Percentiles rank a stretch among this genome's conserved stretches.
Conservation (phyloP, 441 rosid genomes). For the Pelargonium australe region DNA sequence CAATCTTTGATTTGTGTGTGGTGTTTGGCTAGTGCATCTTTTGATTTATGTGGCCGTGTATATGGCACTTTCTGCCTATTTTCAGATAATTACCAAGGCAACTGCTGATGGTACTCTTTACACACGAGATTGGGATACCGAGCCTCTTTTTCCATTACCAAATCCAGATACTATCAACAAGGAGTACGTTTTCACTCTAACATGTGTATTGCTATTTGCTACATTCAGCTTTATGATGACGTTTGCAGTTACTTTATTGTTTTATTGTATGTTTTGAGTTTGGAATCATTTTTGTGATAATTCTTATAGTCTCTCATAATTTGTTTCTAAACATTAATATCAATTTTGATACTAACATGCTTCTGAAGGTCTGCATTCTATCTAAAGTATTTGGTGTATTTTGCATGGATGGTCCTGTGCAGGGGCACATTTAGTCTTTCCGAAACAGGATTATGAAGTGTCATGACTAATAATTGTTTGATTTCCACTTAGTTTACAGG, state of each 20-base stretch:
- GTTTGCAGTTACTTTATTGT: slow-evolving; percentile 6
- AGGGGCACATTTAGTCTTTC: background rate
- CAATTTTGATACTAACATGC: background rate
- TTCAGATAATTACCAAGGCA: slow-evolving; percentile 74
- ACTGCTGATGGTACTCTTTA: slow-evolving; percentile 64
- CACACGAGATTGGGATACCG: slow-evolving; percentile 86
- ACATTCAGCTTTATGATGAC: slow-evolving; percentile 7
- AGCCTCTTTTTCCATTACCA: slow-evolving; percentile 75
- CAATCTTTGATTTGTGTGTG: no score
- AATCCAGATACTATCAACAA: slow-evolving; percentile 33
- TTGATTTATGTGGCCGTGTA: no score
- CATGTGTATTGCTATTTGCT: slow-evolving; percentile 18
- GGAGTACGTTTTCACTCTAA: slow-evolving; percentile 42
- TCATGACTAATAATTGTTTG: background rate
- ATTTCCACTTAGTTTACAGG: background rate
- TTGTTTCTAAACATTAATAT: no score
- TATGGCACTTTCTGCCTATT: slow-evolving; percentile 4
- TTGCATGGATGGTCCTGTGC: background rate
- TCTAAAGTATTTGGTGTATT: no score
- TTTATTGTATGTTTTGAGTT: slow-evolving; percentile 15
- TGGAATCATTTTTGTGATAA: slow-evolving; percentile 13
- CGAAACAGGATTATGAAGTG: background rate
- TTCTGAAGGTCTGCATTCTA: no score
- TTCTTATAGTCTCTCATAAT: background rate
- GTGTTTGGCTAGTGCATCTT: no score